Base-by-base conservation (phyloP, 1,284 basidiomycete species). In the Sporisorium exsertum region DNA sequence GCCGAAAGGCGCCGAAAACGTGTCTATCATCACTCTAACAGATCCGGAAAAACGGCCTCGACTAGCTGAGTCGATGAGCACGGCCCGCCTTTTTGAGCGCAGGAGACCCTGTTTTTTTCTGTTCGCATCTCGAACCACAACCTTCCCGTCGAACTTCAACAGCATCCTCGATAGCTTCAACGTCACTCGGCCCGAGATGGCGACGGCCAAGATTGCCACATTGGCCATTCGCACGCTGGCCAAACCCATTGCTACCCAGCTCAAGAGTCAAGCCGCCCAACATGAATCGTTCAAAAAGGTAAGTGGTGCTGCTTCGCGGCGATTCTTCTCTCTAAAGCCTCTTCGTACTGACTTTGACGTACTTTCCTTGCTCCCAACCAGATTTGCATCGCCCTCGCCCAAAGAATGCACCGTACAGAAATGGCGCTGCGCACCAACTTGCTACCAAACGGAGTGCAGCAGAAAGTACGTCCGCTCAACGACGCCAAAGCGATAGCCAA, bases 201-300 rank as follows among this genome's bases (percentile, higher is more conserved):
- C 83, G 42, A 79, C 79, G 16, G 81, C 79, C 22, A 84, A 85
- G 68, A 80, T 85, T 35, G 81, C 72, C 7, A 79, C 81, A 16
- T 56, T 85, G 32, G 77, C 73, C 22, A 83, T 85, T 16, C 69
- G 81, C 5, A 85, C 84, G 42, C 69, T 84, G 0, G 81, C 82
- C 43, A 85, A 85, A 55, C 84, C 84, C 37, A 84, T 85, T n/a
- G 84, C 84, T 9, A 81, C 78, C 1, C 77, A 80, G 49, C 61
- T 85, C 47, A 84, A 84, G 61, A 64, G 64, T 13, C 83, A 84
- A 58, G 84, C 84, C 2, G 78, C 72, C 2, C 70, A 81, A 47
- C 81, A 85, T 64, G 78, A 84, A 40, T 58, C 72, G 13, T 85
- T 85, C 52, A 70, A 75, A 13, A 76, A 75, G 58, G 66, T 79